Evolutionary conservation across 2,329 filamentous ascomycete genomes (phyloP).

Genomic region (Zalaria obscura): DNA sequence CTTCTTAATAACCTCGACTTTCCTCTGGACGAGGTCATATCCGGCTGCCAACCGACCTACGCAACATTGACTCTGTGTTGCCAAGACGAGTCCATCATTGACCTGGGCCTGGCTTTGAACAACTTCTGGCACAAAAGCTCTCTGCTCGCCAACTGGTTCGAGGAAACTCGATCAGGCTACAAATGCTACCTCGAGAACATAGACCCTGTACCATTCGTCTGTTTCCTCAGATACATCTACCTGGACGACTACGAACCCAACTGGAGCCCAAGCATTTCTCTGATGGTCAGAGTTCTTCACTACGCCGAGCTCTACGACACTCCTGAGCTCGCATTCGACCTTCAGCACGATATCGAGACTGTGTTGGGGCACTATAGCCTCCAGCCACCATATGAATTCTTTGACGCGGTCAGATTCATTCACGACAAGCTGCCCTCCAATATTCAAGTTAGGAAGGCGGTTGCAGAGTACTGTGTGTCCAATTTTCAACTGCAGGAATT

Average conservation of each 20-base stretch:
- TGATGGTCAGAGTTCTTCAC: slow-evolving; percentile 25
- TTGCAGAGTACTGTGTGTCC: slow-evolving; percentile 29
- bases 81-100: slow-evolving; percentile 17
- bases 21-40: slow-evolving; percentile 7
- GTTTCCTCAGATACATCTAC: slow-evolving; percentile 29
- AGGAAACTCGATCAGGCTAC: slow-evolving; percentile 16
- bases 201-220: slow-evolving; percentile 17
- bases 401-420: slow-evolving; percentile 20
- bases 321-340: slow-evolving; percentile 21
- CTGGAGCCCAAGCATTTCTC: slow-evolving; percentile 10
- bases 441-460: slow-evolving; percentile 19
- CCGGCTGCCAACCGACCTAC: slow-evolving; percentile 12
- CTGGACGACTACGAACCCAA: slow-evolving; percentile 21
- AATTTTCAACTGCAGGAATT: slow-evolving; percentile 13
- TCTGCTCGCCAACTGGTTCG: slow-evolving; percentile 26
- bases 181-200: slow-evolving; percentile 24
- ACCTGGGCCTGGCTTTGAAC: slow-evolving; percentile 18
- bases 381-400: slow-evolving; percentile 24
- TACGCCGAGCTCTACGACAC: slow-evolving; percentile 27
- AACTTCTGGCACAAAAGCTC: slow-evolving; percentile 22
- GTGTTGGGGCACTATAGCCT: slow-evolving; percentile 25
- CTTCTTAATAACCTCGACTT: slow-evolving; percentile 3
- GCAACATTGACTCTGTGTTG: slow-evolving; percentile 18
- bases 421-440: slow-evolving; percentile 15
- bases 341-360: slow-evolving; percentile 23